Percentiles rank a stretch among this genome's conserved stretches.
These are phyloP conservation scores for Lodderomyces jiufengensis DNA, from an alignment of 1,139 yeast genomes.

Conservation along the genomic window DNA sequence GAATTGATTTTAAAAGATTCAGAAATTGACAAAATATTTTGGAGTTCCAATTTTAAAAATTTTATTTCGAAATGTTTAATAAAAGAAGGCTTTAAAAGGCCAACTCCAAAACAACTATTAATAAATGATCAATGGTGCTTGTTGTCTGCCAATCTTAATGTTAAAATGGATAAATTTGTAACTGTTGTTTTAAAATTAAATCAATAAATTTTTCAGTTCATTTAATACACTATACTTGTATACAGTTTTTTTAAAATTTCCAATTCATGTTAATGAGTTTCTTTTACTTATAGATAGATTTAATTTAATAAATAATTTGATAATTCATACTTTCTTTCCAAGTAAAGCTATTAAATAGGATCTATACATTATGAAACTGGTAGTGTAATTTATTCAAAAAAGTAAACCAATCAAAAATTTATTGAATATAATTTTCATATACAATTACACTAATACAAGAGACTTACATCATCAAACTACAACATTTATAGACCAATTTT, in stretches of 20 bases:
- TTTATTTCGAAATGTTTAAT: conserved; percentile 78
- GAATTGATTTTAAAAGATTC: conserved; percentile 77
- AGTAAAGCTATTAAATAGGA: no score
- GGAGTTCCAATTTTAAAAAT: conserved; percentile 82
- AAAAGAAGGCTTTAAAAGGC: conserved; percentile 75
- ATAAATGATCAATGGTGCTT: conserved; percentile 14
- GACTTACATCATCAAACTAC: no score
- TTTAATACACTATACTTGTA: not conserved
- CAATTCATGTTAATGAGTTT: no score
- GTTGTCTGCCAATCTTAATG: conserved; percentile 28
- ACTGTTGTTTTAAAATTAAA: conserved; percentile 64
- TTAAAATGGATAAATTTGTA: conserved; percentile 86
- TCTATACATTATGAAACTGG: not conserved
- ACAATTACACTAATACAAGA: no score
- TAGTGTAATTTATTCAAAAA: not conserved
- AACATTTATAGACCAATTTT: no score
- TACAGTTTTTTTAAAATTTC: not conserved
- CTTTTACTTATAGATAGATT: no score
- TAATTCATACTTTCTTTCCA: no score
- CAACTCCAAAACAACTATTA: conserved; percentile 90
- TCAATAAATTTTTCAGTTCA: conserved; percentile 5
- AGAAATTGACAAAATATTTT: conserved; percentile 67
- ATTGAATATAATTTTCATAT: conserved; percentile 8
- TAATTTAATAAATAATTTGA: no score
- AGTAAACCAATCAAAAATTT: conserved; percentile 7